Evolutionary conservation across 1,284 basidiomycete genomes (phyloP).

Genomic region (Melampsora americana): DNA sequence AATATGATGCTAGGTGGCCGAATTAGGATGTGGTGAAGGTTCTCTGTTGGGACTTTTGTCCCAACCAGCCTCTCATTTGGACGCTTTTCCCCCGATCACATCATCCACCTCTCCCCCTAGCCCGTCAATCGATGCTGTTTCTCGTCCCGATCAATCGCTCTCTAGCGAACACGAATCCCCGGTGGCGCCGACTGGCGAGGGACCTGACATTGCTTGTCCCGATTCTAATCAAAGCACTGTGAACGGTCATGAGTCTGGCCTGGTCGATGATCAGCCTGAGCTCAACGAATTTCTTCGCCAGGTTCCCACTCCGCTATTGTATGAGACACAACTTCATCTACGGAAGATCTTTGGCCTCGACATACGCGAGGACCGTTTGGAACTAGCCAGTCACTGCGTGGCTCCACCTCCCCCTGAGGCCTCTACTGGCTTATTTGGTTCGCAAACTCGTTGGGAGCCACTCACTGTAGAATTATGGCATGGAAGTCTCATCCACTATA

Average conservation of each 20-base stretch:
- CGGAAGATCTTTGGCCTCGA: conserved; percentile 24
- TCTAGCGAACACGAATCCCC: not conserved
- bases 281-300: not conserved
- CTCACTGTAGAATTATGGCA: conserved; percentile 33
- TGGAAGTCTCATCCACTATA: conserved; percentile 9
- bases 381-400: not conserved
- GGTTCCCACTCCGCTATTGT: not conserved
- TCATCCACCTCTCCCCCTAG: not conserved
- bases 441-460: conserved; percentile 22
- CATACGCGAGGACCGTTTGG: not conserved
- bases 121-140: not conserved
- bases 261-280: not conserved
- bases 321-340: conserved; percentile 28
- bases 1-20: conserved; percentile 12
- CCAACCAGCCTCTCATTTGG: conserved; percentile 1
- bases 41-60: conserved; percentile 22
- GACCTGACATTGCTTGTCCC: not conserved
- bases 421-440: not conserved
- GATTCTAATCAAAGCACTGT: not conserved
- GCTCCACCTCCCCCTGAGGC: not conserved
- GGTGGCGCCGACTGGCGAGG: not conserved
- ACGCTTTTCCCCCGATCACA: conserved; percentile 18
- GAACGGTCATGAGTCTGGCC: not conserved
- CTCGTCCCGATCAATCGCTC: not conserved
- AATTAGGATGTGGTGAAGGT: conserved; percentile 38